Conservation (phyloP, 2,329 filamentous ascomycete species). For the Verticillium tricorpus region DNA sequence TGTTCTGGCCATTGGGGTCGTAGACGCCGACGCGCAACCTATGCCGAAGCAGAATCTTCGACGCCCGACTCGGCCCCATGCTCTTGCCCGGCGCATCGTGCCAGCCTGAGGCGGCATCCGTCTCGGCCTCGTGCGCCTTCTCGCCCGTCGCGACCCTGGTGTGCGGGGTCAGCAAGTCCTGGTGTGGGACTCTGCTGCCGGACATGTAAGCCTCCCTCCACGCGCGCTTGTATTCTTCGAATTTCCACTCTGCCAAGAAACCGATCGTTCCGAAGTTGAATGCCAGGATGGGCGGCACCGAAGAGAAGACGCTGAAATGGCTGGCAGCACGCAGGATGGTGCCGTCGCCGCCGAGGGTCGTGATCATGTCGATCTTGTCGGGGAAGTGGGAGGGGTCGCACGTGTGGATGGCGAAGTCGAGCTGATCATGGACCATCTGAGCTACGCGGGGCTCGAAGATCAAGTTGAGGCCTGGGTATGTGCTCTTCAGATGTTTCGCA, state of each 20-base stretch:
- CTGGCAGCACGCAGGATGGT: constrained; percentile 84
- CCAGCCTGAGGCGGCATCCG: constrained; percentile 47
- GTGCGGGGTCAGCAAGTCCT: constrained; percentile 34
- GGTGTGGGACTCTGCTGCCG: constrained; percentile 47
- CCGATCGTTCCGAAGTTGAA: constrained; percentile 97
- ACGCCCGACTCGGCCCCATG: constrained; percentile 68
- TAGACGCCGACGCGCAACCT: constrained; percentile 83
- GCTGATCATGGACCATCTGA: constrained; percentile 60
- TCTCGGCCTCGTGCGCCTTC: constrained; percentile 16
- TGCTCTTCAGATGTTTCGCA: constrained; percentile 67
- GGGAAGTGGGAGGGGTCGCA: constrained; percentile 51
- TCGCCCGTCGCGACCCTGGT: constrained; percentile 29
- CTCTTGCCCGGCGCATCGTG: constrained; percentile 72
- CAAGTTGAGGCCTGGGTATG: constrained; percentile 77
- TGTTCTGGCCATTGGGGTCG: constrained; percentile 58
- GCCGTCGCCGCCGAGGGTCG: constrained; percentile 89
- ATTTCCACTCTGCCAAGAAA: constrained; percentile 96
- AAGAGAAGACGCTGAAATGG: constrained; percentile 65
- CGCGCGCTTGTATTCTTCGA: constrained; percentile 84
- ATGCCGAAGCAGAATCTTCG: constrained; percentile 81
- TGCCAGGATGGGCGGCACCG: constrained; percentile 84
- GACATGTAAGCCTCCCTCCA: constrained; percentile 91
- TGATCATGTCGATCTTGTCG: constrained; percentile 79
- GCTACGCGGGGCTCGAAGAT: constrained; percentile 79
- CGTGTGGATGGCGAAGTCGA: constrained; percentile 72